phyloP scores from a whole-genome alignment of 2,329 filamentous ascomycete species.

The Colletotrichum melonis region DNA sequence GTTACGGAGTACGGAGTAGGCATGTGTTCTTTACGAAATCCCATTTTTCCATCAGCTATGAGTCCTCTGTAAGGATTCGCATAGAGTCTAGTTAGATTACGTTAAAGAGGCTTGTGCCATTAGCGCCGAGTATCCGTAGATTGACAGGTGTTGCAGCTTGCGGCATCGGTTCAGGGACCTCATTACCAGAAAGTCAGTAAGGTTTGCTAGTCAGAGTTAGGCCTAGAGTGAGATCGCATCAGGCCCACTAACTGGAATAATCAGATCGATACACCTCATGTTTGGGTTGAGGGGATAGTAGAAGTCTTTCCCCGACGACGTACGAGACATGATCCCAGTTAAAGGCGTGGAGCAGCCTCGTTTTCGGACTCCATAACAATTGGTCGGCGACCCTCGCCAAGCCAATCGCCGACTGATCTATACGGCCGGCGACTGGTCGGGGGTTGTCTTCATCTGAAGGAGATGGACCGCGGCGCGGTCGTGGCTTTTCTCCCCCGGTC shows the following conservation, averaged over 20 bases:
- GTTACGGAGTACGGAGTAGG: too few relatives aligned
- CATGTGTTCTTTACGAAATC: too few relatives aligned
- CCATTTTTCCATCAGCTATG: not conserved
- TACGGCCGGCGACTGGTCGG: constrained; percentile 12
- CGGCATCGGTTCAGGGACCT: not conserved
- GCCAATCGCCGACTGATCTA: not conserved
- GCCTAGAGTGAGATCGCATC: not conserved
- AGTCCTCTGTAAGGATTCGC: not conserved
- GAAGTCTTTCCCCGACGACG: not conserved
- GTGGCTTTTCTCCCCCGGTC: not conserved
- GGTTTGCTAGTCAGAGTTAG: not conserved
- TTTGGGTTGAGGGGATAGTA: not conserved
- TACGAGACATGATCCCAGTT: not conserved
- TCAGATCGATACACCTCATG: not conserved
- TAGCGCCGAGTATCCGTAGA: not conserved
- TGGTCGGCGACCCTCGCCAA: not conserved
- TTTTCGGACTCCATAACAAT: constrained; percentile 16
- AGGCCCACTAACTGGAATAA: not conserved
- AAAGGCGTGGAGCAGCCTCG: constrained; percentile 5
- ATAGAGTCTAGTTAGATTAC: not conserved
- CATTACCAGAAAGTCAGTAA: not conserved
- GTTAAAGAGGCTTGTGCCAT: not conserved
- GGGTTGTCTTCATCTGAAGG: not conserved
- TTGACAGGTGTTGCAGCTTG: not conserved
- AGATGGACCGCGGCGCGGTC: constrained; percentile 11